phyloP scores from a whole-genome alignment of 2,329 filamentous ascomycete species.

The Falciphora oryzae region DNA sequence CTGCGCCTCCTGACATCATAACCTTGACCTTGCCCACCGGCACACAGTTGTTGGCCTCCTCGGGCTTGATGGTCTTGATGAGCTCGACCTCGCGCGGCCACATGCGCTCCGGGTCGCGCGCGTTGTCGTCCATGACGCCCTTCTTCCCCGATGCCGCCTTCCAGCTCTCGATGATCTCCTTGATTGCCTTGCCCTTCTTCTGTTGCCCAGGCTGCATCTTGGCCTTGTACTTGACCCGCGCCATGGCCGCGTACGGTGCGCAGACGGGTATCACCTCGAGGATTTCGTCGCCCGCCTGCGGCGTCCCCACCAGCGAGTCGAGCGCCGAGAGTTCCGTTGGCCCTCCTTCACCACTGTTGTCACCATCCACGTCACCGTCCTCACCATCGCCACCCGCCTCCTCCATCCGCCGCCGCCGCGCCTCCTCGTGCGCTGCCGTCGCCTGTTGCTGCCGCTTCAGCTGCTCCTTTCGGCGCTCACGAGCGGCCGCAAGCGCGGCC shows the following conservation, averaged over 20 bases:
- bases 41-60: slow-evolving; percentile 74
- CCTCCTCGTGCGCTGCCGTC: slow-evolving; percentile 71
- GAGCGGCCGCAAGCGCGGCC: slow-evolving; percentile 64
- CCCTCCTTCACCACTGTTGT: slow-evolving; percentile 37
- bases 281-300: slow-evolving; percentile 77
- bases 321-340: slow-evolving; percentile 40
- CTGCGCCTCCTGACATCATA: slow-evolving; percentile 60
- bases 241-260: slow-evolving; percentile 58
- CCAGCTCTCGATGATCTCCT: slow-evolving; percentile 84
- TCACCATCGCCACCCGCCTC: slow-evolving; percentile 41
- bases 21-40: slow-evolving; percentile 76
- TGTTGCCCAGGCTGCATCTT: slow-evolving; percentile 85
- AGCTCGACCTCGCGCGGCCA: slow-evolving; percentile 85
- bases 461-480: slow-evolving; percentile 71
- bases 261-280: slow-evolving; percentile 60
- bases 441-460: slow-evolving; percentile 72
- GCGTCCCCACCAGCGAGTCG: slow-evolving; percentile 70
- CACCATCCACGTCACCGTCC: slow-evolving; percentile 53
- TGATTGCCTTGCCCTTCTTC: slow-evolving; percentile 93
- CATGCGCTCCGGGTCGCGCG: slow-evolving; percentile 64
- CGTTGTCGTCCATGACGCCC: slow-evolving; percentile 54
- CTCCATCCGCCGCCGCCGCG: slow-evolving; percentile 53
- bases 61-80: slow-evolving; percentile 71
- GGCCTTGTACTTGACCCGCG: slow-evolving; percentile 81
- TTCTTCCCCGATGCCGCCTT: slow-evolving; percentile 55